These are phyloP conservation scores for Rehmannia glutinosa DNA, from an alignment of 257 asterid species.

Conservation along the genomic window DNA sequence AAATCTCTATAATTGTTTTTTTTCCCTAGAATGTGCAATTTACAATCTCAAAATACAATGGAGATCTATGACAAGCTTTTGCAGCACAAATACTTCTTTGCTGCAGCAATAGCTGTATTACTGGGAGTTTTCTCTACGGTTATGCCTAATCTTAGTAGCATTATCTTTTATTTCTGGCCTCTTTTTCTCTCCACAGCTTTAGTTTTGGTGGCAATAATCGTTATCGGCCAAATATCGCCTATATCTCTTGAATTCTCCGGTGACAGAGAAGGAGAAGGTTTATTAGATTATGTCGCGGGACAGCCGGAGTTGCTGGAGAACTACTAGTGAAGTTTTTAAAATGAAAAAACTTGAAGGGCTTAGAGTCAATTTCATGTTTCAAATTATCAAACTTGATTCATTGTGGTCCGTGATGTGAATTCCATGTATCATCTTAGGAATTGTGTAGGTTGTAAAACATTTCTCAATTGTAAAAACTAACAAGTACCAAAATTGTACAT, in stretches of 20 bases:
- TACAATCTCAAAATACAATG: conserved; percentile 26
- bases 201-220: conserved; percentile 31
- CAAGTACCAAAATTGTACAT: no score
- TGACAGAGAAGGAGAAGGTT: conserved; percentile 26
- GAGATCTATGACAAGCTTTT: conserved; percentile 31
- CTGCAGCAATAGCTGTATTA: conserved; percentile 23
- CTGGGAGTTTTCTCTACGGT: conserved; percentile 19
- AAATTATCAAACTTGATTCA: no score
- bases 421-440: no score
- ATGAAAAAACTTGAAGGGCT: no score
- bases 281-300: conserved; percentile 38
- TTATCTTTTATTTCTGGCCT: conserved; percentile 53
- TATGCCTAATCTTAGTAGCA: conserved; percentile 23
- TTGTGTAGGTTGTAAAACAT: no score
- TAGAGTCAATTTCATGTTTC: no score
- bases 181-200: conserved; percentile 49
- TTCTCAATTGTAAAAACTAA: no score
- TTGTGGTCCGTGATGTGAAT: no score
- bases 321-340: no score
- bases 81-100: conserved; percentile 27
- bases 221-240: conserved; percentile 37
- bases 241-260: conserved; percentile 24
- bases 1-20: neutral
- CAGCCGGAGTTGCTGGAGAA: conserved; percentile 29
- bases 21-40: neutral